phyloP scores from a whole-genome alignment of 345 rosid species.

The Camelina neglecta region DNA sequence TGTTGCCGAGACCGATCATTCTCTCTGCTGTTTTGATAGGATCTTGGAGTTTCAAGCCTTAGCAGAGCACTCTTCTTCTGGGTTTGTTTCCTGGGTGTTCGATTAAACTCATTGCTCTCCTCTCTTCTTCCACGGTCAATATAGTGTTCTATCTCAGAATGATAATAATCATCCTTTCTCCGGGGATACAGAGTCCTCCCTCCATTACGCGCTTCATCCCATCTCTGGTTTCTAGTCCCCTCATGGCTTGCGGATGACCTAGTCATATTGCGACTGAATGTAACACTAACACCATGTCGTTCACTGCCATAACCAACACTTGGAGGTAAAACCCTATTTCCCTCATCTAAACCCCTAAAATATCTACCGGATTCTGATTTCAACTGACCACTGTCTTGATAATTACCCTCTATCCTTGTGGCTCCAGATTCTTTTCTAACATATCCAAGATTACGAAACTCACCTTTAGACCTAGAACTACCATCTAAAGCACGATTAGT shows the following conservation, averaged over 20 bases:
- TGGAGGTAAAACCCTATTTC: conserved; percentile 43
- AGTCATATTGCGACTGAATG: conserved; percentile 36
- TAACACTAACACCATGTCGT: conserved; percentile 39
- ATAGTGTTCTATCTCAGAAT: conserved; percentile 49
- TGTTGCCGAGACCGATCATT: conserved; percentile 51
- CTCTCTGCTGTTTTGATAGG: conserved; percentile 56
- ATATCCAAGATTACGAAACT: conserved; percentile 42
- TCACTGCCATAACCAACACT: conserved; percentile 45
- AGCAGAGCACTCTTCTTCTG: conserved; percentile 88
- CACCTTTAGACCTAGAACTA: conserved; percentile 59
- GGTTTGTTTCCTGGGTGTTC: conserved; percentile 61
- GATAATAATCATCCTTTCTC: conserved; percentile 52
- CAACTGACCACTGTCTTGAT: conserved; percentile 44
- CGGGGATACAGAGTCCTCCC: conserved; percentile 42
- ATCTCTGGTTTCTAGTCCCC: conserved; percentile 49
- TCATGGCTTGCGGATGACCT: conserved; percentile 41
- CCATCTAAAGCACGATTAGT: conserved; percentile 53
- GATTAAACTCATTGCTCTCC: conserved; percentile 50
- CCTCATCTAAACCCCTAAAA: conserved; percentile 48
- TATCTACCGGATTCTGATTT: conserved; percentile 49
- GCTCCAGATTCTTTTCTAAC: conserved; percentile 48
- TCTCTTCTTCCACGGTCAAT: conserved; percentile 59
- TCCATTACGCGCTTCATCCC: conserved; percentile 43
- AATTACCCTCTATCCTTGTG: conserved; percentile 40
- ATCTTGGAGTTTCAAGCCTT: conserved; percentile 69